phyloP scores from a whole-genome alignment of 257 asterid genomes.

The Ajuga chamaepitys region DNA sequence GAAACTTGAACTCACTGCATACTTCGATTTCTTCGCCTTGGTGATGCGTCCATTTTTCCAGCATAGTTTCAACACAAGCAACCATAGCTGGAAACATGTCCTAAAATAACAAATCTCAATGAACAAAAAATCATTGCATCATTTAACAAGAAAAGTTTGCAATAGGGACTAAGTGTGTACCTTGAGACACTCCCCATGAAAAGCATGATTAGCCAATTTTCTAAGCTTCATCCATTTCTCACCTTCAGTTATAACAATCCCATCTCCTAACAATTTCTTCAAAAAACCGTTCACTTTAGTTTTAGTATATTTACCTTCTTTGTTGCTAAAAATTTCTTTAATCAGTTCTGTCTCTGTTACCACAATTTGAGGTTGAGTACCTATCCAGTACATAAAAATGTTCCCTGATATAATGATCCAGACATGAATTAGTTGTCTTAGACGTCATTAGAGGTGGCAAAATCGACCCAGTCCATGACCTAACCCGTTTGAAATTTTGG shows the following conservation, averaged over 20 bases:
- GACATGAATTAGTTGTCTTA: no score
- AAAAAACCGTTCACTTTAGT: neutral
- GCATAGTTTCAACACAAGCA: constrained; percentile 36
- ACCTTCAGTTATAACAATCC: constrained; percentile 35
- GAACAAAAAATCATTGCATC: neutral
- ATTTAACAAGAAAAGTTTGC: no score
- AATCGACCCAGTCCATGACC: no score
- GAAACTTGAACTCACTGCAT: constrained; percentile 27
- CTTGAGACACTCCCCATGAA: constrained; percentile 43
- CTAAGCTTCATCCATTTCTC: constrained; percentile 47
- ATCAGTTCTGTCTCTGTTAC: constrained; percentile 45
- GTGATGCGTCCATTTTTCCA: constrained; percentile 30
- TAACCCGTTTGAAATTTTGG: no score
- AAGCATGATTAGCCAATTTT: no score
- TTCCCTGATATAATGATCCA: no score
- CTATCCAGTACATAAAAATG: constrained; percentile 43
- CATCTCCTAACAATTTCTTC: constrained; percentile 40
- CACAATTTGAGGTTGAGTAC: constrained; percentile 33
- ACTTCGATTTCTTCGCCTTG: constrained; percentile 40
- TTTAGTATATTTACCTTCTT: constrained; percentile 27
- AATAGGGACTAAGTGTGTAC: no score
- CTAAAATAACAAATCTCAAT: constrained; percentile 7
- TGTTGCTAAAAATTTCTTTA: no score
- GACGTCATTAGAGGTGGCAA: no score
- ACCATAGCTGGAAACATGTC: constrained; percentile 50